Evolutionary conservation across 2,329 filamentous ascomycete genomes (phyloP), one percentile per base, ranked within the genome.

Genomic region (Diplocarpon rosae): DNA sequence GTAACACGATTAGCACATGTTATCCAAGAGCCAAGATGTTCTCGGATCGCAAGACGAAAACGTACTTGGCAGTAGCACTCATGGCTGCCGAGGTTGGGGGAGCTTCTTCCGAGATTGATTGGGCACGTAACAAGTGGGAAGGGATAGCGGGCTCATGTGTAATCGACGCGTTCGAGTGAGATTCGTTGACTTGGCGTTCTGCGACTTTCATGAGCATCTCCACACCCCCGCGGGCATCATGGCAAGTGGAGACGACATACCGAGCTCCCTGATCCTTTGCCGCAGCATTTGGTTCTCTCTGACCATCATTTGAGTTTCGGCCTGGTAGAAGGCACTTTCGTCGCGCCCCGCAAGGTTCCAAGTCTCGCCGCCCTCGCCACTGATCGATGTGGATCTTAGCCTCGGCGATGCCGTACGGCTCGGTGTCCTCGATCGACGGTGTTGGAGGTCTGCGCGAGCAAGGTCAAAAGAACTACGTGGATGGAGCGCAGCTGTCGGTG

Each of bases 271-370:
- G 47, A 88, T 84, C 39, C 85, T 72, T 60, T 80, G 73, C 49
- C 81, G 78, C 41, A 90, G 67, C 84, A 90, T 88, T 63, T 89
- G 84, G 54, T 89, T 90, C 66, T 89, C 85, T 20, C 85, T 71
- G 16, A 79, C 74, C 56, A 90, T 64, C 65, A 78, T 87, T 63
- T 86, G 82, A 1, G 83, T 86, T 65, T 90, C 85, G 4, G 84
- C 84, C 61, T 88, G 83, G 57, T 89, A 89, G 61, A 87, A 88
- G 1, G 81, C 80, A 51, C 74, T 80, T 60, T 89, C 84, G 56
- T 88, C 84, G 14, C 83, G 70, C 7, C 74, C 75, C n/a, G 73
- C 75, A 1, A 83, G 69, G 38, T 73, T 64, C 66, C 72, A 77
- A 27, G 60, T 55, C 41, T 86, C 80, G 29, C 71, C 73, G 42